Base-by-base conservation (phyloP, 169 alveolate genomes). In the Eimeria necatrix region DNA sequence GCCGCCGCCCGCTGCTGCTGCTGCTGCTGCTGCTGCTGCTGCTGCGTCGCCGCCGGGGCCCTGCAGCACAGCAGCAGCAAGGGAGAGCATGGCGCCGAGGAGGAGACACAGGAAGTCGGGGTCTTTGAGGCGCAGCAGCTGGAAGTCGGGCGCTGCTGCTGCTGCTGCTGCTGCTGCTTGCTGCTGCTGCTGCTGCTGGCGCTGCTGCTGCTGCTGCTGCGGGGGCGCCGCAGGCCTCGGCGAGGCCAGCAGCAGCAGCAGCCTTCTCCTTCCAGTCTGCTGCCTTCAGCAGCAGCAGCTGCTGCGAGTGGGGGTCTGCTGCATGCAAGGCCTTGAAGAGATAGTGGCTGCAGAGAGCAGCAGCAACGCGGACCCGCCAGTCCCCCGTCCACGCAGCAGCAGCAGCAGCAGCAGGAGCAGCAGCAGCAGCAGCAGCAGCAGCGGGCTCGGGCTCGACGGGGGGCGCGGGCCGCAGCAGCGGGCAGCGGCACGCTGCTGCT, bases 201-300 rank as follows among this genome's bases (percentile, higher is more conserved):
- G 71, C 89, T 14, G 89, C 89, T 2, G 89, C 89, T 2, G 89
- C 89, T 20, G 48, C 89, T 3, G 89, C n/a, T n/a, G n/a, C n/a
- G n/a, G n/a, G n/a, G n/a, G n/a, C n/a, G n/a, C n/a, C n/a, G n/a
- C n/a, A n/a, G n/a, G n/a, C n/a, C n/a, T n/a, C n/a, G 6, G 68
- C 61, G 8, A 49, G 41, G 24, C 87, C 59, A 14, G 87, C 87
- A 16, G 87, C 87, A 14, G 87, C 87, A 8, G 61, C 87, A 8
- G 64, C 87, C n/a, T 87, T 87, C 59, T 87, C 80, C n/a, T 85
- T 32, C 94, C 94, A 87, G 71, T 87, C 94, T n/a, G 73, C 84
- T 12, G 84, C 74, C 56, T 49, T 46, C 86, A 68, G 73, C 53
- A 87, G 94, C 68, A 60, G 71, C 74, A 60, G 51, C 61, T 48